phyloP scores from a whole-genome alignment of 768 basidiomycete species.

The Mycena metata region DNA sequence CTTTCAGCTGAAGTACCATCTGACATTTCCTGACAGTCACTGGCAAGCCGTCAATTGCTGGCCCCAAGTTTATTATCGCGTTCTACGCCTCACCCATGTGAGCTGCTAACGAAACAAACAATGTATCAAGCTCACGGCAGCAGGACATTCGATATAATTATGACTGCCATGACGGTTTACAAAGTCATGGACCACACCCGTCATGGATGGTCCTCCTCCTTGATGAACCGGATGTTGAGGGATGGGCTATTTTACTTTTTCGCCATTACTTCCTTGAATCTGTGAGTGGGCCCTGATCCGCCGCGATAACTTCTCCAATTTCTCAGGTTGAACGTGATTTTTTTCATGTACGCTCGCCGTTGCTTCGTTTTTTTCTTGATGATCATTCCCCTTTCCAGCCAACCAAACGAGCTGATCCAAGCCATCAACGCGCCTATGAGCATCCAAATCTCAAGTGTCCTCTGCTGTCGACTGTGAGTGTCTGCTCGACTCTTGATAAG shows the following conservation, averaged over 20 bases:
- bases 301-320: background rate
- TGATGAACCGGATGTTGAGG: constrained; percentile 34
- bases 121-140: background rate
- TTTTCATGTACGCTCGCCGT: constrained; percentile 28
- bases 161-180: constrained; percentile 35
- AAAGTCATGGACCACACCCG: constrained; percentile 25
- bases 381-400: background rate
- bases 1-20: background rate
- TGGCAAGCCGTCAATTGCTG: constrained; percentile 36
- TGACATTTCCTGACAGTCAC: constrained; percentile 21
- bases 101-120: background rate
- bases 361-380: background rate
- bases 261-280: constrained; percentile 33
- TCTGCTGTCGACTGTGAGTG: constrained; percentile 36
- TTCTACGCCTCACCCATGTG: constrained; percentile 39
- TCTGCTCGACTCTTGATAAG: background rate
- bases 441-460: constrained; percentile 37
- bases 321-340: constrained; percentile 34
- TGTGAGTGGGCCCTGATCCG: constrained; percentile 19
- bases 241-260: constrained; percentile 37
- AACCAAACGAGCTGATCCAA: constrained; percentile 32
- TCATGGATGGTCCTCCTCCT: constrained; percentile 22
- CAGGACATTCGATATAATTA: constrained; percentile 35
- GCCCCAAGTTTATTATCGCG: constrained; percentile 38
- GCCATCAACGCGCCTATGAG: constrained; percentile 38